Conservation (phyloP, 2,329 filamentous ascomycete species). For the Plectosphaerella plurivora region DNA sequence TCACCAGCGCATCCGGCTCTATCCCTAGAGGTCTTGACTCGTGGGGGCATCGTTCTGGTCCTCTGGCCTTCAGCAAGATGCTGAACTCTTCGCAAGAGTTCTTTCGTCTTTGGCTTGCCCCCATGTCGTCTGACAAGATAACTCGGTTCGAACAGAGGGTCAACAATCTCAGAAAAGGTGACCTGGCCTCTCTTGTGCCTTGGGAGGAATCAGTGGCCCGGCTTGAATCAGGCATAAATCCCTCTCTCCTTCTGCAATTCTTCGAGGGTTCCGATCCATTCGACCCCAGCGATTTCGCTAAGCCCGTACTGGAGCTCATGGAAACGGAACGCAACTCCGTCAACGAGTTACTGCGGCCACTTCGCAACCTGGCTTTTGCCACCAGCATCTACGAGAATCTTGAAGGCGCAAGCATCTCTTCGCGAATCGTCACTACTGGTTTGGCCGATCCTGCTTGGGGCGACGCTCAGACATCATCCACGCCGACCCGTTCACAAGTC, state of each 20-base stretch:
- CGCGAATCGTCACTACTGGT: neutral
- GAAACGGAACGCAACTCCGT: neutral
- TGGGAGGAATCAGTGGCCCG: neutral
- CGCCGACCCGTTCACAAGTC: neutral
- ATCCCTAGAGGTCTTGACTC: neutral
- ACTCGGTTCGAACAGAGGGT: neutral
- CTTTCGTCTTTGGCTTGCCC: neutral
- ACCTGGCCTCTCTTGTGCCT: neutral
- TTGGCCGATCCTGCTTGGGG: neutral
- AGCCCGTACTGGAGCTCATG: neutral
- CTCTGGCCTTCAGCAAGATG: neutral
- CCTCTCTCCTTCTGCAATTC: neutral
- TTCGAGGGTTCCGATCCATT: neutral
- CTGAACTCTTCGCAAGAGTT: neutral
- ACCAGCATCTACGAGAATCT: neutral
- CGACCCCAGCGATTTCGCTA: neutral
- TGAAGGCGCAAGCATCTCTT: constrained; percentile 3
- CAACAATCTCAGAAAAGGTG: neutral
- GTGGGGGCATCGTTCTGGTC: neutral
- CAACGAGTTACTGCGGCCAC: neutral
- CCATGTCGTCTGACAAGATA: neutral
- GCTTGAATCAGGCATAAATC: neutral
- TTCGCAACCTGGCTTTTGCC: neutral
- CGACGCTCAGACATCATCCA: no score
- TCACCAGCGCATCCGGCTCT: neutral